phyloP scores from a whole-genome alignment of 2,329 filamentous ascomycete genomes.

The Hymenoscyphus scutula region DNA sequence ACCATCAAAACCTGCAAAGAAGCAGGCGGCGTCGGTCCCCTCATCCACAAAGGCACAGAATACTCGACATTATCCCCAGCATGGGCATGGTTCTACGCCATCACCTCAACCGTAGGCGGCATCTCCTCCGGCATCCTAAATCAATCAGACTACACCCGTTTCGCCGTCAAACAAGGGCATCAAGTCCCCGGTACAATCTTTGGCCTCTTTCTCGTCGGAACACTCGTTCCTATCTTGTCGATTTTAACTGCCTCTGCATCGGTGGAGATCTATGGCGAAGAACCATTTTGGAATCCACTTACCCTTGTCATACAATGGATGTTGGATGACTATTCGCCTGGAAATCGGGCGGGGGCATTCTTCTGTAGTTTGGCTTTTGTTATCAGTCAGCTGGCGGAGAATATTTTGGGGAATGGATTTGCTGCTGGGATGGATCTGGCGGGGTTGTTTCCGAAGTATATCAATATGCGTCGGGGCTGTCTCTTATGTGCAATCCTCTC shows the following conservation, averaged over 20 bases:
- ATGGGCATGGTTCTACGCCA: neutral
- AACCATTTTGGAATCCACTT: constrained; percentile 45
- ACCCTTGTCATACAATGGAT: constrained; percentile 45
- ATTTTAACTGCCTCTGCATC: constrained; percentile 52
- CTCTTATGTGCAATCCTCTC: neutral
- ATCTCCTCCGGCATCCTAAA: constrained; percentile 32
- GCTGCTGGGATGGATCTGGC: constrained; percentile 55
- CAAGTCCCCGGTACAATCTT: constrained; percentile 44
- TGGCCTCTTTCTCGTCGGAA: constrained; percentile 24
- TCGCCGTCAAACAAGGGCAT: constrained; percentile 40
- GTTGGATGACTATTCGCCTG: constrained; percentile 36
- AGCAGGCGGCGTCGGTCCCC: constrained; percentile 40
- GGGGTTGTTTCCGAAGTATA: constrained; percentile 49
- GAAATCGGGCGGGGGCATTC: constrained; percentile 45
- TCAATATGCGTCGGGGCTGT: constrained; percentile 54
- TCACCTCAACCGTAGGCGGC: constrained; percentile 9
- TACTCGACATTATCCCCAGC: neutral
- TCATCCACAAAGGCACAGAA: neutral
- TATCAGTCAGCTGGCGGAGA: constrained; percentile 45
- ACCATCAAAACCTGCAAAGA: constrained; percentile 27
- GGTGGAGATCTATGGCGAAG: constrained; percentile 48
- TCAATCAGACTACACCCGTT: constrained; percentile 46
- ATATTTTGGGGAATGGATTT: constrained; percentile 47
- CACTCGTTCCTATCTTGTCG: constrained; percentile 41
- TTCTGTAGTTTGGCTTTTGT: constrained; percentile 46